These are phyloP conservation scores for Fusarium sp. DNA, from an alignment of 2,329 filamentous ascomycete species.

Conservation along the genomic window DNA sequence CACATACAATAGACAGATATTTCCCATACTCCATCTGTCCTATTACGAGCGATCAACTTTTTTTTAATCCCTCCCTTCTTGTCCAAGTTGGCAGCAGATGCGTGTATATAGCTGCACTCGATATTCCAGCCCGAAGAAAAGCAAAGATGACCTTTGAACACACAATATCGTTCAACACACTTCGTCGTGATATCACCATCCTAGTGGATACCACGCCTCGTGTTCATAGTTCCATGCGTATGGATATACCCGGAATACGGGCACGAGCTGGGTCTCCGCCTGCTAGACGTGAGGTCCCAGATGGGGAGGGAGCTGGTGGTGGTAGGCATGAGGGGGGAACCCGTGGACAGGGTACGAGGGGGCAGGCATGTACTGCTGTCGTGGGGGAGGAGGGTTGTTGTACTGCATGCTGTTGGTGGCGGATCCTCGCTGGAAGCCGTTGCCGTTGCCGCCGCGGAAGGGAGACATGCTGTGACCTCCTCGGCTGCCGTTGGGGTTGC, in stretches of 20 bases:
- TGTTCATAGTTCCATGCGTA: background rate
- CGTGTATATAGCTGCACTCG: background rate
- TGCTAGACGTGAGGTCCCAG: slow-evolving; percentile 25
- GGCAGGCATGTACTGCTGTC: slow-evolving; percentile 22
- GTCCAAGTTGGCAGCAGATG: background rate
- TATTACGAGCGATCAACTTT: background rate
- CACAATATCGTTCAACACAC: background rate
- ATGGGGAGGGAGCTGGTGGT: slow-evolving; percentile 27
- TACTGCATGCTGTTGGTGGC: background rate
- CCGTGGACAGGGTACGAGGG: slow-evolving; percentile 4
- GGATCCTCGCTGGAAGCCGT: slow-evolving; percentile 15
- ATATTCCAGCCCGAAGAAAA: background rate
- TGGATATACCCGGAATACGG: background rate
- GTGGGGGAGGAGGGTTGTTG: slow-evolving; percentile 6
- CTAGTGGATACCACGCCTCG: background rate
- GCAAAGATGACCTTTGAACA: background rate
- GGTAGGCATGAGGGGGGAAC: slow-evolving; percentile 18
- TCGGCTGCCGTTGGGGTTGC: background rate
- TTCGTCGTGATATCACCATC: background rate
- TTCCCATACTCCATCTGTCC: background rate
- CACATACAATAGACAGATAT: background rate
- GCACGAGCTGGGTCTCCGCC: background rate
- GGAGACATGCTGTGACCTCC: slow-evolving; percentile 11
- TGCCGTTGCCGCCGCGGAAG: slow-evolving; percentile 7
- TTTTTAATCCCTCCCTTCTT: background rate